Base-by-base conservation (phyloP, 2,329 filamentous ascomycete genomes). In the Phialophora macrospora region DNA sequence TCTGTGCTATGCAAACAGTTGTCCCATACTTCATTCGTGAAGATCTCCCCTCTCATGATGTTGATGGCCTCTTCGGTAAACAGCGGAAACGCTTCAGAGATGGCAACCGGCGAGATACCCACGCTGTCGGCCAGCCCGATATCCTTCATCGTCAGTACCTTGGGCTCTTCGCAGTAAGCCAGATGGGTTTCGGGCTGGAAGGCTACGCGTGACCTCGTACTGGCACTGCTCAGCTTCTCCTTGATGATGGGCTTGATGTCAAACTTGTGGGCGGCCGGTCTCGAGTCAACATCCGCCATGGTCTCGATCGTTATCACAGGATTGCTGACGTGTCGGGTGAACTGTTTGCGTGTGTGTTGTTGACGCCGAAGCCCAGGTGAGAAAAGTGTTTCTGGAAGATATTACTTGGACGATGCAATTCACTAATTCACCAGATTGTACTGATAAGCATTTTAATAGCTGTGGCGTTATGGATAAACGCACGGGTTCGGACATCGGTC, bases 101-200 rank as follows among this genome's bases (percentile, higher is more conserved):
- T 85, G 2, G 86, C 87, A 44, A 85, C 78, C 0, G 82, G 82
- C 1, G 87, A 89, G 22, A 89, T 82, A 1, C 86, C 87, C n/a
- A 77, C 79, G 60, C 80, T 80, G 22, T 84, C 80, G 2, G 80
- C 73, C 32, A 83, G 81, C 2, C 84, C 84, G 60, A 88, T 77
- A 9, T 89, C 87, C 70, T 83, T 80, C 85, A 89, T 88, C 11
- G 79, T 84, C 68, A 84, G 76, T 55, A 85, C 77, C 62, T 82
- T 79, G 7, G 79, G 76, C 3, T 82, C 80, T 2, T 80, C 73
- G 58, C 82, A 74, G 73, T 82, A 87, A 32, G 75, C 75, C 20
- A 89, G 73, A 71, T 89, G 86, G 70, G 79, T 82, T 22, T 75
- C 69, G 0, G 85, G 80, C 54, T 83, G 75, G 71, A 89, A 88